phyloP scores from a whole-genome alignment of 768 basidiomycete genomes.

The Coprinopsis strossmayeri region DNA sequence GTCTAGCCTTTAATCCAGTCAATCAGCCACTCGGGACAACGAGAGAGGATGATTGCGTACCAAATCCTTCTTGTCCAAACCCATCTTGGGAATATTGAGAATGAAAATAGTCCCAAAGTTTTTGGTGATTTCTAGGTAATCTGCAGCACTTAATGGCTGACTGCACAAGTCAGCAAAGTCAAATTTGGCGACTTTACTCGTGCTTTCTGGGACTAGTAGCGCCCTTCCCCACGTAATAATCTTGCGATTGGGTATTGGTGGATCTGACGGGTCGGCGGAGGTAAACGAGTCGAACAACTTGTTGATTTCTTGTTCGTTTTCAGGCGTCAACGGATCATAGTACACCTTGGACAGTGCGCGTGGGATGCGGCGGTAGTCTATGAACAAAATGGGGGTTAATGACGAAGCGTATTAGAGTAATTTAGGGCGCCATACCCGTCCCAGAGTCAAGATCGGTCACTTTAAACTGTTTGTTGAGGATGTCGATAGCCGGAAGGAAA shows the following conservation, averaged over 20 bases:
- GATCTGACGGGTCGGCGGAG: constrained; percentile 44
- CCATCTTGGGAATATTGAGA: constrained; percentile 84
- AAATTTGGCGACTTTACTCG: constrained; percentile 77
- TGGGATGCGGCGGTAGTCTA: constrained; percentile 93
- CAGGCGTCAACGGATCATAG: constrained; percentile 68
- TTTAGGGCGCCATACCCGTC: no score
- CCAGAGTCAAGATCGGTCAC: constrained; percentile 94
- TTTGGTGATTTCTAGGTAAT: constrained; percentile 91
- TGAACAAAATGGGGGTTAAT: constrained; percentile 2
- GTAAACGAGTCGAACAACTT: constrained; percentile 81
- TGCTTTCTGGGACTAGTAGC: constrained; percentile 73
- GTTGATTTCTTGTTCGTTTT: constrained; percentile 62
- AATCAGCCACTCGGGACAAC: no score
- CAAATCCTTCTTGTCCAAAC: constrained; percentile 78
- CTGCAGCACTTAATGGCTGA: constrained; percentile 85
- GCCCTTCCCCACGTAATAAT: constrained; percentile 90
- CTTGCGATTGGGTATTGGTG: constrained; percentile 52
- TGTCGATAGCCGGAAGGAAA: constrained; percentile 91
- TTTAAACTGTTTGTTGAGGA: constrained; percentile 81
- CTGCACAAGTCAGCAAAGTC: constrained; percentile 84
- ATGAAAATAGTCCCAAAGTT: constrained; percentile 87
- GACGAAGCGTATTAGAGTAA: constrained; percentile 4
- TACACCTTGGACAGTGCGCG: constrained; percentile 93
- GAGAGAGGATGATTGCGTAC: no score
- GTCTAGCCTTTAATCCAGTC: constrained; percentile 57